A percentile compares a stretch with the other conserved stretches of the same genome.
Conservation (phyloP, 345 rosid species). For the Eucalyptus tenuipes region DNA sequence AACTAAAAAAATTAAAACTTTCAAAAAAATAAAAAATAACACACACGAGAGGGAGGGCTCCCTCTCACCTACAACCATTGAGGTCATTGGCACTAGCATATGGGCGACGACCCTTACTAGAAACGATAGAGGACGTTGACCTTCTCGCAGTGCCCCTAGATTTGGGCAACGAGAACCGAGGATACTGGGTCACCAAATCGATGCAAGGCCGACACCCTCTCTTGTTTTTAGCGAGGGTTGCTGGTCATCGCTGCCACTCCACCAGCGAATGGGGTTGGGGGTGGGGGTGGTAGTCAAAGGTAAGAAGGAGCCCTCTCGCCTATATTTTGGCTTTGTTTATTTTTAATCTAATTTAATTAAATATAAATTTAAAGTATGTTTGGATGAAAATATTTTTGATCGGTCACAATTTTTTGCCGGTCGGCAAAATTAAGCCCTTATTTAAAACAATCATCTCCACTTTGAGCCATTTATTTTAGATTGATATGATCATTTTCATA, state of each 20-base stretch:
- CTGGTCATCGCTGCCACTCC: fast-evolving
- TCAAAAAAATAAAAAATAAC: no score
- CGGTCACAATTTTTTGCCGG: fast-evolving
- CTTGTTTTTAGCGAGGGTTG: fast-evolving
- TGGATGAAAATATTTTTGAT: no score
- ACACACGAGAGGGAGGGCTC: fast-evolving
- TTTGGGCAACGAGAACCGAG: fast-evolving
- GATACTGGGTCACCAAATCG: fast-evolving
- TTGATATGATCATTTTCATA: fast-evolving
- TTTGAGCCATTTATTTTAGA: no score
- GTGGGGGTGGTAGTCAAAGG: fast-evolving
- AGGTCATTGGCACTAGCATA: fast-evolving
- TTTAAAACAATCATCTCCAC: no score
- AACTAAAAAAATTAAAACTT: no score
- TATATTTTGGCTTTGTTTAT: no score
- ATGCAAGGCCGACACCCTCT: fast-evolving
- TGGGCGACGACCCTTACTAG: fast-evolving
- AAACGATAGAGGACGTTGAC: fast-evolving
- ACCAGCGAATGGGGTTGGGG: no score
- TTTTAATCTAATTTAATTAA: no score
- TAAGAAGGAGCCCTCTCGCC: fast-evolving
- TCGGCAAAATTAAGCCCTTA: fast-evolving
- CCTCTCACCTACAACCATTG: fast-evolving
- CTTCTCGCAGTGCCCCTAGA: fast-evolving
- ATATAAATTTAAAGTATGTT: fast-evolving